Conservation (phyloP, 345 rosid genomes). For the Linum trigynum region DNA sequence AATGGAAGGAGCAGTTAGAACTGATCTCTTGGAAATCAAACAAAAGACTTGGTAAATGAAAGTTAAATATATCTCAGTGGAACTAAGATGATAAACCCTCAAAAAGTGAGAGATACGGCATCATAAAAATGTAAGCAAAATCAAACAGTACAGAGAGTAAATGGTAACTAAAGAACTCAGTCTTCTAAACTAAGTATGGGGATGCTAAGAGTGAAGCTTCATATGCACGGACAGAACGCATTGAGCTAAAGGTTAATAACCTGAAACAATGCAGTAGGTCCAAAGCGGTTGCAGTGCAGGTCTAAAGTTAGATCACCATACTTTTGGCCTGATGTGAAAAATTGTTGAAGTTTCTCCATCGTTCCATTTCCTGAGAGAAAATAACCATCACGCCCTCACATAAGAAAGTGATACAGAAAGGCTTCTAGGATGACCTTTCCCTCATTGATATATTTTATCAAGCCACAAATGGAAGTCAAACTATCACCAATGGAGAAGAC, state of each 20-base stretch:
- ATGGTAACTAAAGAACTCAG: not conserved
- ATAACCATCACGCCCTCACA: constrained; percentile 17
- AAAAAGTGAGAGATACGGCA: not conserved
- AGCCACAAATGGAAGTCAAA: not conserved
- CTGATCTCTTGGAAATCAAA: constrained; percentile 2
- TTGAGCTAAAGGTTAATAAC: constrained; percentile 24
- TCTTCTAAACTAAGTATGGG: constrained; percentile 1
- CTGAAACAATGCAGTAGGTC: constrained; percentile 91
- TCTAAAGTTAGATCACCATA: constrained; percentile 83
- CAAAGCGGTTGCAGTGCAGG: constrained; percentile 92
- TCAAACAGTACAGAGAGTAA: not conserved
- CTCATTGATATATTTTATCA: too few relatives aligned
- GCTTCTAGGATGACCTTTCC: not conserved
- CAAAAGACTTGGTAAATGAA: not conserved
- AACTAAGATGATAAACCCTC: not conserved
- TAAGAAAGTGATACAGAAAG: constrained; percentile 4
- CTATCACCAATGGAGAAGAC: not conserved
- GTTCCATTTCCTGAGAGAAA: constrained; percentile 76
- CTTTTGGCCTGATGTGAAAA: constrained; percentile 57
- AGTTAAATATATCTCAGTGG: not conserved
- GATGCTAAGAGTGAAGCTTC: constrained; percentile 5
- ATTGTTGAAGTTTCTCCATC: constrained; percentile 76
- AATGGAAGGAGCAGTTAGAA: constrained; percentile 12
- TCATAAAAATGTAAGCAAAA: not conserved
- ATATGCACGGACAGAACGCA: not conserved